Evolutionary conservation across 2,329 filamentous ascomycete species (phyloP).

Genomic region (Aureobasidium vineae): DNA sequence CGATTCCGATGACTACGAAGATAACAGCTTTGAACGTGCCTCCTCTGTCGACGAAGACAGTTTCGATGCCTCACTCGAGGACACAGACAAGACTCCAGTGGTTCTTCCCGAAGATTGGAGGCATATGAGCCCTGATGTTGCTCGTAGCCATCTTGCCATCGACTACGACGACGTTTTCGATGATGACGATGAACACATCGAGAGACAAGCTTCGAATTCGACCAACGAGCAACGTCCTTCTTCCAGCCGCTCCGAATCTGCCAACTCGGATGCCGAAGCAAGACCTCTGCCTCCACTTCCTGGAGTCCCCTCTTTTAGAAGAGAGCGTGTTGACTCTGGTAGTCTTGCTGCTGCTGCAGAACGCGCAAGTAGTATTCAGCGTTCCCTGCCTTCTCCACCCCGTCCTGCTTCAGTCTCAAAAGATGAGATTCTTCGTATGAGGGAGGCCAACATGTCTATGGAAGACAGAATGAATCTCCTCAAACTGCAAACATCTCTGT

Average conservation of each 20-base stretch:
- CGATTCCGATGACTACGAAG: constrained; percentile 73
- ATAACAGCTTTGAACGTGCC: constrained; percentile 60
- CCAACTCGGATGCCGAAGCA: constrained; percentile 74
- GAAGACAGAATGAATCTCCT: constrained; percentile 85
- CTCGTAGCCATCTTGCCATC: constrained; percentile 54
- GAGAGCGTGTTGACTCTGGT: constrained; percentile 54
- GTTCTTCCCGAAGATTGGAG: constrained; percentile 98
- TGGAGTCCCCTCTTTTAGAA: constrained; percentile 60
- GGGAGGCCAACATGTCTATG: constrained; percentile 69
- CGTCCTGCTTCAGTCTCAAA: constrained; percentile 66
- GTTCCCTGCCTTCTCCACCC: constrained; percentile 71
- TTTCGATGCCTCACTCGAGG: constrained; percentile 92
- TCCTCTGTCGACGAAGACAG: constrained; percentile 66
- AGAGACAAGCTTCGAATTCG: constrained; percentile 56
- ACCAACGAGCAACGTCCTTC: constrained; percentile 53
- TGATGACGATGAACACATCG: neutral
- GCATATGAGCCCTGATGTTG: constrained; percentile 66
- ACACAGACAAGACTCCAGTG: constrained; percentile 95
- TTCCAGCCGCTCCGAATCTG: constrained; percentile 67
- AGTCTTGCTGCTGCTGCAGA: constrained; percentile 71
- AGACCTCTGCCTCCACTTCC: constrained; percentile 86
- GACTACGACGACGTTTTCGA: constrained; percentile 67
- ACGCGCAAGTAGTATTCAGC: constrained; percentile 63
- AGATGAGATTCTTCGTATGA: constrained; percentile 73
- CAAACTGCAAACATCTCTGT: constrained; percentile 51